These are phyloP conservation scores for Saccharomyces jurei DNA, from an alignment of 805 yeast species.

Conservation along the genomic window DNA sequence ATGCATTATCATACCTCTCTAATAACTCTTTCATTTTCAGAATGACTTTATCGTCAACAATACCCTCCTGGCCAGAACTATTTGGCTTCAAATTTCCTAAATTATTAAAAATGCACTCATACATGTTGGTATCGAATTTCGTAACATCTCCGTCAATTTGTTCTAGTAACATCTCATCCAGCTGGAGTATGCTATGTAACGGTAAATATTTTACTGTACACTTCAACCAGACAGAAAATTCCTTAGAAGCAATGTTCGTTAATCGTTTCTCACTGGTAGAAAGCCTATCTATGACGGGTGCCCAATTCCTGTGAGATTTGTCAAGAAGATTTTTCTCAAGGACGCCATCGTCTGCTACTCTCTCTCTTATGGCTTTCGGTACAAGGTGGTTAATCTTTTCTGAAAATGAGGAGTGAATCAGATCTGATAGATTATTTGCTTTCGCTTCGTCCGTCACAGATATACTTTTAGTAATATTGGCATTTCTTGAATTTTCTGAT, in stretches of 20 bases:
- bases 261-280: conserved; percentile 10
- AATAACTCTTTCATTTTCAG: conserved; percentile 17
- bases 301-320: conserved; percentile 21
- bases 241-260: conserved; percentile 5
- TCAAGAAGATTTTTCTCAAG: conserved; percentile 17
- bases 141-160: conserved; percentile 7
- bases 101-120: conserved; percentile 19
- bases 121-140: conserved; percentile 14
- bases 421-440: conserved; percentile 9
- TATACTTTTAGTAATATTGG: background rate
- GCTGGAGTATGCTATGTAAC: conserved; percentile 17
- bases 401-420: conserved; percentile 12
- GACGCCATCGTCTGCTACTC: conserved; percentile 19
- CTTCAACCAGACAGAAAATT: conserved; percentile 7
- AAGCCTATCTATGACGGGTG: conserved; percentile 17
- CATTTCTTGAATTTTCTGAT: conserved; percentile 5
- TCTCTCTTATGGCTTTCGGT: conserved; percentile 13
- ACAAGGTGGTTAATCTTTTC: conserved; percentile 12
- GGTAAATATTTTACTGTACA: conserved; percentile 10
- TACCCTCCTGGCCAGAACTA: background rate
- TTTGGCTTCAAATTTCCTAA: conserved; percentile 10
- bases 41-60: conserved; percentile 7
- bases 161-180: conserved; percentile 23
- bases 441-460: background rate
- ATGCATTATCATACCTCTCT: conserved; percentile 13